Evolutionary conservation across 2,329 filamentous ascomycete species (phyloP).

Genomic region (Fusarium anguioides): DNA sequence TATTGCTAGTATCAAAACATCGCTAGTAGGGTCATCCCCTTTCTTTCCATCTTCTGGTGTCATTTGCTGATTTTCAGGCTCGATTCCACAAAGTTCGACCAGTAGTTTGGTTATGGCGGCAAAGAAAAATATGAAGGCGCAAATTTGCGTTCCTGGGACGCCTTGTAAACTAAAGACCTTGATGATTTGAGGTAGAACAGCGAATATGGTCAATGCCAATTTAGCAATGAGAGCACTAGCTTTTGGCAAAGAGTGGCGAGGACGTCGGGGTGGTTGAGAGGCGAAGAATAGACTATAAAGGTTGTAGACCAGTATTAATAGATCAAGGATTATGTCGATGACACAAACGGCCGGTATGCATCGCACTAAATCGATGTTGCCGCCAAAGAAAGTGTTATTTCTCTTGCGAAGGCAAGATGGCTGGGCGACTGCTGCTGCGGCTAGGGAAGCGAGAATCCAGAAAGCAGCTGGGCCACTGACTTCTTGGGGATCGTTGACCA

Average conservation of each 20-base stretch:
- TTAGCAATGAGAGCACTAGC: background rate
- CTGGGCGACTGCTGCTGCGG: background rate
- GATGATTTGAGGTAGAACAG: background rate
- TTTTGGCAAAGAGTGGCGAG: background rate
- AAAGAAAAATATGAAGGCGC: slow-evolving; percentile 2
- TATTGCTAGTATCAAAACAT: rapidly evolving
- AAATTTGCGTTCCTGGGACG: background rate
- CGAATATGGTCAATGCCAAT: background rate
- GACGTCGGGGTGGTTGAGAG: background rate
- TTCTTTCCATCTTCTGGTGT: rapidly evolving
- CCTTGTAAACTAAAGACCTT: slow-evolving; percentile 6
- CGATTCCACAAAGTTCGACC: slow-evolving; percentile 5
- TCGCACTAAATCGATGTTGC: slow-evolving; percentile 2
- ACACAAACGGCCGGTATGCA: slow-evolving; percentile 3
- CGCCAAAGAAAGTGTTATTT: background rate
- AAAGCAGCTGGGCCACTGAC: slow-evolving; percentile 16
- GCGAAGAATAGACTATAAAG: rapidly evolving
- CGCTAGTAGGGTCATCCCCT: rapidly evolving
- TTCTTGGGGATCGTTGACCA: background rate
- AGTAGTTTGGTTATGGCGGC: background rate
- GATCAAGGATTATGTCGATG: background rate
- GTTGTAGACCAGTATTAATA: background rate
- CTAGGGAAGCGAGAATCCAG: slow-evolving; percentile 15
- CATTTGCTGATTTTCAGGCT: background rate
- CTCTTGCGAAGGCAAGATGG: background rate